These are phyloP conservation scores for Raphidocelis subcapitata DNA, from an alignment of 139 green algal genomes.

Conservation along the genomic window DNA sequence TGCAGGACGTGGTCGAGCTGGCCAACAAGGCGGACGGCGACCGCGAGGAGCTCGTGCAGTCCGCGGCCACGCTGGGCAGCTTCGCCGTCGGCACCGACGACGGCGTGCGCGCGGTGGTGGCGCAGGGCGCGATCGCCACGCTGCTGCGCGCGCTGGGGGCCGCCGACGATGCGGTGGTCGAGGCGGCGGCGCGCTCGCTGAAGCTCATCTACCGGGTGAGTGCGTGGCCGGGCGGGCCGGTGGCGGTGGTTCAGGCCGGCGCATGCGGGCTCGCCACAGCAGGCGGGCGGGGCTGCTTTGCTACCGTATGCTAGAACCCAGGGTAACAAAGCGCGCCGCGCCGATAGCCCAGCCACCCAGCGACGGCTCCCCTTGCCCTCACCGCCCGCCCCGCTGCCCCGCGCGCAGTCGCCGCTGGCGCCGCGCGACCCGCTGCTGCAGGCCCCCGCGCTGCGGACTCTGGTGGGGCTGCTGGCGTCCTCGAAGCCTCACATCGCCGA, in stretches of 20 bases:
- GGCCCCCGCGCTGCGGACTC: not conserved
- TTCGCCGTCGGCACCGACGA: slow-evolving; percentile 17
- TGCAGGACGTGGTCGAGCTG: slow-evolving; percentile 5
- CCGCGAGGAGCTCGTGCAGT: no score
- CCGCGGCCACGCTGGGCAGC: slow-evolving; percentile 10
- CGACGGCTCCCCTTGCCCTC: no score
- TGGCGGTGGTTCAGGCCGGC: not conserved
- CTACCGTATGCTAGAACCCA: no score
- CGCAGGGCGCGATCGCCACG: not conserved
- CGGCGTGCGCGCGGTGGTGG: slow-evolving; percentile 12
- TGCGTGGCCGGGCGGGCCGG: not conserved
- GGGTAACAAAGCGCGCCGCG: no score
- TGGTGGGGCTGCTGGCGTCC: not conserved
- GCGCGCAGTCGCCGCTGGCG: slow-evolving; percentile 20
- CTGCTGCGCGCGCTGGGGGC: slow-evolving; percentile 1
- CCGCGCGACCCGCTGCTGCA: slow-evolving; percentile 11
- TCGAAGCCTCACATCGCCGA: not conserved
- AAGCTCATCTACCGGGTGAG: slow-evolving; percentile 26
- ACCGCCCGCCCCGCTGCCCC: no score
- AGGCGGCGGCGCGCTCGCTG: slow-evolving; percentile 16
- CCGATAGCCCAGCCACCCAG: not conserved
- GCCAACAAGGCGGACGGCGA: no score
- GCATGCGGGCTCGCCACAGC: no score
- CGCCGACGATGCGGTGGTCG: slow-evolving; percentile 8
- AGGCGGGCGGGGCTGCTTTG: no score